Percentiles rank a stretch among this genome's conserved stretches.
Conservation (phyloP, 768 basidiomycete species). For the Krasilnikovozyma curviuscula region DNA sequence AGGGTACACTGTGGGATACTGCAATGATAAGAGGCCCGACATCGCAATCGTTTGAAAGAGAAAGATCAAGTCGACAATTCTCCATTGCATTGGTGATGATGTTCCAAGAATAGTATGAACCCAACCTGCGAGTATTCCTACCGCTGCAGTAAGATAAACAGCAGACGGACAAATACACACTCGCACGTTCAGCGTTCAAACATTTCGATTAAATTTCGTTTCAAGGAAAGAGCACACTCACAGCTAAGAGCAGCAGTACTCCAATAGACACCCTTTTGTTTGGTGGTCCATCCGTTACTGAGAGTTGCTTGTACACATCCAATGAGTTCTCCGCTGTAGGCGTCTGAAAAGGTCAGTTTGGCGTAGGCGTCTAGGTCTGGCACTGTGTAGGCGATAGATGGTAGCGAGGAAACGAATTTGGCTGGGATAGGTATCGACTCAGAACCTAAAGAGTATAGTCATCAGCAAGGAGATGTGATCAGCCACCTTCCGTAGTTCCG, state of each 20-base stretch:
- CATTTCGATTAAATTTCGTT: too few relatives aligned
- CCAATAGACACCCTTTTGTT: slow-evolving; percentile 59
- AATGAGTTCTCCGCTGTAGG: slow-evolving; percentile 48
- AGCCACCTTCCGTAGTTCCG: too few relatives aligned
- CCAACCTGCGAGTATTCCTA: too few relatives aligned
- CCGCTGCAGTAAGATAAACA: too few relatives aligned
- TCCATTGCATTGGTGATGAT: slow-evolving; percentile 49
- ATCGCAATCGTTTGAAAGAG: slow-evolving; percentile 70
- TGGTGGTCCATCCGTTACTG: slow-evolving; percentile 72
- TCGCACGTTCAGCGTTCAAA: too few relatives aligned
- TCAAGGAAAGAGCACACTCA: too few relatives aligned
- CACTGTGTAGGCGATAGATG: slow-evolving; percentile 56
- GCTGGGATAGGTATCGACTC: slow-evolving; percentile 24
- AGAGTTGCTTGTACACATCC: slow-evolving; percentile 84
- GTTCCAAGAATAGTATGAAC: too few relatives aligned
- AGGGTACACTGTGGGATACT: slow-evolving; percentile 69
- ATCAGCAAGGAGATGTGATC: neutral
- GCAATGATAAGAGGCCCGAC: slow-evolving; percentile 55
- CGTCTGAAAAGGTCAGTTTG: slow-evolving; percentile 51
- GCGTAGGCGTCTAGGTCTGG: slow-evolving; percentile 84
- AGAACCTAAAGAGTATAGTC: slow-evolving; percentile 15
- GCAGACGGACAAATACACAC: too few relatives aligned
- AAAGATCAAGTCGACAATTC: slow-evolving; percentile 60
- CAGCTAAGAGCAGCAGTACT: slow-evolving; percentile 50
- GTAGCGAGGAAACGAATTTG: slow-evolving; percentile 33